phyloP scores from a whole-genome alignment of 1,139 yeast species.

The Yamadazyma songkhlaensis region DNA sequence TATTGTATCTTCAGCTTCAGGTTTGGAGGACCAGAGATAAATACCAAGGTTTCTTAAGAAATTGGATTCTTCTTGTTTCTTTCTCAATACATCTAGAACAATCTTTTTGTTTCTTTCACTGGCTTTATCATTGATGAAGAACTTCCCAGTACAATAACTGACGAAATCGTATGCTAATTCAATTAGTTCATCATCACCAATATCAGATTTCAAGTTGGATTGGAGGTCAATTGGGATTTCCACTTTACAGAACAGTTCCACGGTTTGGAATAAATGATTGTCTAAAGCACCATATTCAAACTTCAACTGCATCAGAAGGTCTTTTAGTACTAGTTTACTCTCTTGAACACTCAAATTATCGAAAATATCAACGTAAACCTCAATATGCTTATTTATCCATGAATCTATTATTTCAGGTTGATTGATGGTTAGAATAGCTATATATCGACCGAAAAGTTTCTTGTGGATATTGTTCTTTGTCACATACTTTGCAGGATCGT shows the following conservation, averaged over 20 bases:
- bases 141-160: not conserved
- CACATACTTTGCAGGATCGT: not conserved
- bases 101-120: not conserved
- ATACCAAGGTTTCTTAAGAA: constrained; percentile 1
- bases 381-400: constrained; percentile 14
- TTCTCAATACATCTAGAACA: constrained; percentile 1
- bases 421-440: constrained; percentile 12
- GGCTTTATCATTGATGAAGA: not conserved
- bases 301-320: constrained; percentile 4
- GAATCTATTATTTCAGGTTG: constrained; percentile 7
- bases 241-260: constrained; percentile 1
- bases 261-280: not conserved
- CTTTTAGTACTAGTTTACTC: constrained; percentile 9
- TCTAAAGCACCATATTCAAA: constrained; percentile 2
- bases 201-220: constrained; percentile 1
- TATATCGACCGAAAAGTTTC: constrained; percentile 22
- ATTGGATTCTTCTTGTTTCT: not conserved
- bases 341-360: constrained; percentile 16
- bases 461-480: constrained; percentile 8
- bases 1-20: not conserved
- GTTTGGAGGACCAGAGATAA: not conserved
- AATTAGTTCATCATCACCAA: constrained; percentile 1
- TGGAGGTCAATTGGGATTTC: constrained; percentile 1
- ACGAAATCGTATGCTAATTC: constrained; percentile 3
- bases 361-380: constrained; percentile 13